Percentiles rank a stretch among this genome's conserved stretches.
Evolutionary conservation across 768 basidiomycete genomes (phyloP).

Genomic region (Hirschioporus abietinus): DNA sequence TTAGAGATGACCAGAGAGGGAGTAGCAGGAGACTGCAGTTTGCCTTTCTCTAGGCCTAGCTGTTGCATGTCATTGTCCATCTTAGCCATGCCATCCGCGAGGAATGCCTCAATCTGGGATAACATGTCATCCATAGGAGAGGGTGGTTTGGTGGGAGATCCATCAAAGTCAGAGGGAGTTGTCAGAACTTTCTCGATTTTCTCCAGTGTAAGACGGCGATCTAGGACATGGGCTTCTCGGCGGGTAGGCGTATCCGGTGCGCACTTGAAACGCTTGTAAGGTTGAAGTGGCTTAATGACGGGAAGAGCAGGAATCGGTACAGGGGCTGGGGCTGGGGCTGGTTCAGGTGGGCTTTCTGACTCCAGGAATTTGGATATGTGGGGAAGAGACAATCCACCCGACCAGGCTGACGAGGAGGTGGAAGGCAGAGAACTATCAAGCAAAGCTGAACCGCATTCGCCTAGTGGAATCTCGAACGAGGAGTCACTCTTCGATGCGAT

Average conservation of each 20-base stretch:
- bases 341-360: not conserved
- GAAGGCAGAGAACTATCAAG: not conserved
- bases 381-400: not conserved
- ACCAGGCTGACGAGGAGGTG: not conserved
- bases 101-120: not conserved
- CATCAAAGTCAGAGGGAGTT: not conserved
- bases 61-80: conserved; percentile 2
- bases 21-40: not conserved
- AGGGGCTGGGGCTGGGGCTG: not conserved
- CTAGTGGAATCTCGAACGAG: not conserved
- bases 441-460: not conserved
- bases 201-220: not conserved
- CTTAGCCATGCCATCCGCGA: not conserved
- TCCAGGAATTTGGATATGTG: not conserved
- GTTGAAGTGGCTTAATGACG: not conserved
- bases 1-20: conserved; percentile 1
- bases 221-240: not conserved
- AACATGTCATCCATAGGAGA: not conserved
- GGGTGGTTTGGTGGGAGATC: not conserved
- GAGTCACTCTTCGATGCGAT: not conserved
- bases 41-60: not conserved
- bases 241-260: not conserved
- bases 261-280: not conserved
- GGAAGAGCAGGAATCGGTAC: not conserved
- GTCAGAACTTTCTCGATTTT: not conserved